Evolutionary conservation across 2,329 filamentous ascomycete species (phyloP).

Genomic region (Fusarium denticulatum): DNA sequence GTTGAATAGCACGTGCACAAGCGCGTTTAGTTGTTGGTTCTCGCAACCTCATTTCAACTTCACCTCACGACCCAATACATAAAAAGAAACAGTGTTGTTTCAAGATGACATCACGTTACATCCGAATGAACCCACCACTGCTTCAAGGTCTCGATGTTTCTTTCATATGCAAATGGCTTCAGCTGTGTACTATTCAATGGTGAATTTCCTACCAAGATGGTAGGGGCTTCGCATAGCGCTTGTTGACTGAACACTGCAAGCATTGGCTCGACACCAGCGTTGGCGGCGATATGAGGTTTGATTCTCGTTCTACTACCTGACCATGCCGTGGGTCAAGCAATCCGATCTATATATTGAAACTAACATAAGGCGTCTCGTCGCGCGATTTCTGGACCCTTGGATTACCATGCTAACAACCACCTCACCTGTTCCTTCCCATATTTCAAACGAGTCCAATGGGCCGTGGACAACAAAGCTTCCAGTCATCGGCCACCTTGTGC

Average conservation of each 20-base stretch:
- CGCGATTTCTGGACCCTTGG: neutral
- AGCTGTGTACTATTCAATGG: neutral
- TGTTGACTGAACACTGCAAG: neutral
- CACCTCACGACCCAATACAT: slow-evolving; percentile 7
- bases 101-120: neutral
- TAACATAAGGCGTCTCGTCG: neutral
- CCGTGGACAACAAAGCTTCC: neutral
- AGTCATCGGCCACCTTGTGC: too few species aligned
- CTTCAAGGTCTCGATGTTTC: neutral
- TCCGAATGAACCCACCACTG: neutral
- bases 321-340: neutral
- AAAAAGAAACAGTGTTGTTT: neutral
- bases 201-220: neutral
- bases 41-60: slow-evolving; percentile 19
- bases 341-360: neutral
- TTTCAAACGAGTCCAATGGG: neutral
- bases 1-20: slow-evolving; percentile 25
- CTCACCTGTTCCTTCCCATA: neutral
- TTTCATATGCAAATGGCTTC: neutral
- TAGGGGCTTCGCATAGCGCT: neutral
- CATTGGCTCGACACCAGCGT: neutral
- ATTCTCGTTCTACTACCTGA: neutral
- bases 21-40: slow-evolving; percentile 22
- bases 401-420: neutral
- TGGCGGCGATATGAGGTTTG: neutral